Percentiles rank a stretch among this genome's conserved stretches.
phyloP scores from a whole-genome alignment of 176 grass and related monocot genomes.

The Neostapfia colusana region DNA sequence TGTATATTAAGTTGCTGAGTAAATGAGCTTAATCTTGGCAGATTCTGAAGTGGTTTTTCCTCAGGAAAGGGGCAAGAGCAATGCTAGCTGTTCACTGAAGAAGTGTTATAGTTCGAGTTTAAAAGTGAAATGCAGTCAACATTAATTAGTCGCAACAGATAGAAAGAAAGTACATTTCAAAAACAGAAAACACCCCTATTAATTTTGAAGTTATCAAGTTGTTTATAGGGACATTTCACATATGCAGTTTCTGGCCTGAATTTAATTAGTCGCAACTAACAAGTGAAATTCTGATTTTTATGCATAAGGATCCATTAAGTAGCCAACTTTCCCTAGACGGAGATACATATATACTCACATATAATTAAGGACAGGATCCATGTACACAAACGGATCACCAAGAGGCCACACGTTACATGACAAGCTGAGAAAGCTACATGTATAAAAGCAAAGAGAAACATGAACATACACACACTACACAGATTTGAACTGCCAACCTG shows the following conservation, averaged over 20 bases:
- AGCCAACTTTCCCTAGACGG: not conserved
- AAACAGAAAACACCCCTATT: not conserved
- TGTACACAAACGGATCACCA: conserved; percentile 28
- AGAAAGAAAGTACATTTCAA: not conserved
- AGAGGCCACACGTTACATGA: conserved; percentile 20
- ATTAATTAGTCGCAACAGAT: not conserved
- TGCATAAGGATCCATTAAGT: not conserved
- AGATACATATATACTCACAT: conserved; percentile 7
- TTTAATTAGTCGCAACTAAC: not conserved
- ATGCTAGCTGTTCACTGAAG: not conserved
- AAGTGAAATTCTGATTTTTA: not conserved
- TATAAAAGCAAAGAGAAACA: conserved; percentile 22
- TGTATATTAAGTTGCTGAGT: not conserved
- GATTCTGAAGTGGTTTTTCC: not conserved
- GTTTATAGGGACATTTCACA: not conserved
- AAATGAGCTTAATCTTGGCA: not conserved
- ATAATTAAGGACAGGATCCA: not conserved
- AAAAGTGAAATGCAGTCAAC: not conserved
- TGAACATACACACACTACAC: conserved; percentile 40
- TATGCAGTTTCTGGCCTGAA: not conserved
- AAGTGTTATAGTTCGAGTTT: not conserved
- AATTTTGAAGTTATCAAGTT: not conserved
- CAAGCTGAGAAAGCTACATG: conserved; percentile 3
- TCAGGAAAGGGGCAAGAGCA: not conserved
- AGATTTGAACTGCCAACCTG: conserved; percentile 45